Evolutionary conservation across 768 basidiomycete genomes (phyloP), one percentile per base, ranked within the genome.

Genomic region (Mycena metata): DNA sequence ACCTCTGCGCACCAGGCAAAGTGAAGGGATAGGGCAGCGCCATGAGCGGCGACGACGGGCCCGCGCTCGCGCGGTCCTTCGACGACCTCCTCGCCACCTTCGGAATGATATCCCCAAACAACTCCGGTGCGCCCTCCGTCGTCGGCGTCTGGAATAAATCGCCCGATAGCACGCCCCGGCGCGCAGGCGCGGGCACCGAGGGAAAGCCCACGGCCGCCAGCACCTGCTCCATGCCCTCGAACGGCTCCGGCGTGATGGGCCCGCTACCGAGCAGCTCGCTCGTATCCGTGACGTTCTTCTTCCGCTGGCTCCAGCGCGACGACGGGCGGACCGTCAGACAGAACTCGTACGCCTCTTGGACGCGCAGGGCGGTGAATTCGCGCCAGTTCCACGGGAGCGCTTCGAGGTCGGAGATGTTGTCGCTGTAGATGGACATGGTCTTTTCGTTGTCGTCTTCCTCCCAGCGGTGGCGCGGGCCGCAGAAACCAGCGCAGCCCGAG

Each of bases 381-480:
- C 88, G 85, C 95, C 95, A 96, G 61, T 82, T 82, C 95, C 95
- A 97, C 8, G 89, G 86, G 24, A 96, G 84, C 16, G 85, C 82
- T 30, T 87, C 86, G 15, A 80, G 70, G 39, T 84, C 81, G 23
- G 83, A 83, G 2, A 80, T 80, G 39, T 85, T 80, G 57, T 89
- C 89, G 66, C 81, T 84, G 72, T 87, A 86, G 24, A 83, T 73
- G 5, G 88, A 84, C 46, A 82, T 76, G 3, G 82, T 82, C 81
- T 91, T 91, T 75, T 91, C 90, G 17, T 82, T 83, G 30, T 89
- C 89, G 56, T 91, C 88, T 80, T 95, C 94, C 75, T 95, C 94
- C 94, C 93, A 94, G 69, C 91, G 85, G 73, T 90, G 88, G 16
- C 92, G 88, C 12, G 94, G 94, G 49, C 94, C 94, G 77, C 93